Percentiles rank a stretch among this genome's conserved stretches.
Conservation (phyloP, 345 rosid species). For the Boechera retrofracta region DNA sequence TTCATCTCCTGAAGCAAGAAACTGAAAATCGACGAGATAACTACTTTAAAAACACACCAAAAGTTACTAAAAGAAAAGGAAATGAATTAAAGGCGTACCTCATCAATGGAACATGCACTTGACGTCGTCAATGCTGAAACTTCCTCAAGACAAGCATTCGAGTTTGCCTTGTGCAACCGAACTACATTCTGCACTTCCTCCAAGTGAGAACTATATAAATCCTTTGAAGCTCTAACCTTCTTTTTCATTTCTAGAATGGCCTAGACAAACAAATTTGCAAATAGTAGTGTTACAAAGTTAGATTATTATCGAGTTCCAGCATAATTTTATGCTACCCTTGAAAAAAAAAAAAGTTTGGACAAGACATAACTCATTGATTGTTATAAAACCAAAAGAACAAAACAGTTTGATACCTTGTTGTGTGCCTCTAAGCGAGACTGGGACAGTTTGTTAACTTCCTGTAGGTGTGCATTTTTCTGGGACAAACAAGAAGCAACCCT, state of each 20-base stretch:
- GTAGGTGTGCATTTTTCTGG: no score
- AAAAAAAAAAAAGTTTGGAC: background rate
- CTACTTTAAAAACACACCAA: background rate
- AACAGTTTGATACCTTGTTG: constrained; percentile 57
- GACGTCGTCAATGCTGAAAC: constrained; percentile 69
- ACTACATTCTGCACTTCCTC: constrained; percentile 95
- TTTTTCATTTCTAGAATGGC: constrained; percentile 70
- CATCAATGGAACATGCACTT: constrained; percentile 60
- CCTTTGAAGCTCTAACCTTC: constrained; percentile 66
- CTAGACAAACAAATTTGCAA: constrained; percentile 46
- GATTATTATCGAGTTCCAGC: background rate
- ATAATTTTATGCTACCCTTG: background rate
- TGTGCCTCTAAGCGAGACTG: constrained; percentile 68
- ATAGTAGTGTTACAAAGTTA: background rate
- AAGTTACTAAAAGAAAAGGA: constrained; percentile 16
- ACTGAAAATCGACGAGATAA: constrained; percentile 51
- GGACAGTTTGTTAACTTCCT: no score
- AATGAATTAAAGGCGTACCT: constrained; percentile 50
- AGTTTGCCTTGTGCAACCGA: constrained; percentile 81
- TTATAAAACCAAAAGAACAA: constrained; percentile 17
- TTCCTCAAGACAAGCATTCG: constrained; percentile 77
- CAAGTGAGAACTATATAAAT: constrained; percentile 70
- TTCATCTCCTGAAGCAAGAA: constrained; percentile 64
- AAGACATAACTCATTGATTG: background rate
- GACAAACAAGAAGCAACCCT: constrained; percentile 70